Base-by-base conservation (phyloP, 805 yeast species). In the Babjeviella inositovora region DNA sequence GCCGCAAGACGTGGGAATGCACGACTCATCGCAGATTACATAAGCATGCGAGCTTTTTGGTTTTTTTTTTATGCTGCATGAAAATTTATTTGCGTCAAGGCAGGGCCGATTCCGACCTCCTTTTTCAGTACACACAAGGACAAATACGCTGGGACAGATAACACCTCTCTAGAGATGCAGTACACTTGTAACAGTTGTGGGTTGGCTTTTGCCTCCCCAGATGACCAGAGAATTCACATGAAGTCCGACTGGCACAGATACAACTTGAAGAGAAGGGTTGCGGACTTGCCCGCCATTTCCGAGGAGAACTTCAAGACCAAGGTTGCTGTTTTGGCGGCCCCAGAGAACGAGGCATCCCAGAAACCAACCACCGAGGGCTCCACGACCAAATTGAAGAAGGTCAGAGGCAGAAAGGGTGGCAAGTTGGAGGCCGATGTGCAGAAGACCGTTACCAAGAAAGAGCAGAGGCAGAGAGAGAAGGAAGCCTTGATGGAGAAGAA, bases 191-290 rank as follows among this genome's bases (percentile, higher is more conserved):
- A 57, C 30, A 50, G 62, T 7, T 59, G 66, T 37, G 47, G 44
- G 15, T 47, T 58, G 27, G 45, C 40, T 18, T 59, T 59, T 31
- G 41, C 47, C 20, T 43, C 47, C 13, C 53, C 62, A 3, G 53
- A 43, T 21, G 48, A 52, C 27, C 66, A 59, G 33, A 43, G 63
- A 25, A 43, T 40, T 25, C 66, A 59, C 32, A 59, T 59, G 66
- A 54, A 51, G 29, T 43, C 59, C 5, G 65, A 58, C 13, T 59
- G 66, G 66, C 66, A 59, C 37, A 39, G 65, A 29, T 59, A 59
- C 34, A 59, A 59, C 32, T 45, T 59, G 32, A 59, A 59, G 33
- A 47, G 66, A 39, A 40, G 63, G 28, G 66, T 57, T 8, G 63
- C 65, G 4, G 52, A 50, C 29, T 41, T 58, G 32, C 62, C 65